Base-by-base conservation (phyloP, 306 rosid genomes). In the Hippophae gyantsensis region DNA sequence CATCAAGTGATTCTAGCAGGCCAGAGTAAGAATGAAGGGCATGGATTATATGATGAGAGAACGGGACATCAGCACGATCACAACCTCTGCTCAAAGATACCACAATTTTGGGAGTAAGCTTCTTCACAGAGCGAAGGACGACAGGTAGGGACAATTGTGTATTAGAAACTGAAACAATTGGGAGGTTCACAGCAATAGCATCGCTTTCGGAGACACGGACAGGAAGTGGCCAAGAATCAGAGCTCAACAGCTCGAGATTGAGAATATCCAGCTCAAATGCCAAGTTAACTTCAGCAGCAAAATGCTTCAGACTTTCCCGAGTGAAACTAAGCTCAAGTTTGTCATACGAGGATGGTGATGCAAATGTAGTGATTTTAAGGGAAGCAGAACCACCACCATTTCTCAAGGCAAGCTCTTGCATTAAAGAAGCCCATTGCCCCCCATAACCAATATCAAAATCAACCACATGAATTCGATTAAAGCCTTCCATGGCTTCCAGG, bases 381-480 rank as follows among this genome's bases (percentile, higher is more conserved):
- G 77, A 72, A 42, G 85, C 78, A 11, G 82, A 61, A 58, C 81
- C 38, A 32, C 38, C 76, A 1, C 76, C 78, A 66, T 74, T 87
- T 60, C 86, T 79, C 50, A 84, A 69, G 50, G 92, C 92, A 7
- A 87, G 69, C 73, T 90, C 98, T 56, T 85, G 92, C 86, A 90
- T 87, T 55, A 90, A 77, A 53, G 98, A 90, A 63, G 98, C 82
- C 97, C 90, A 87, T 65, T 90, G 98, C 9, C 85, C 98, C 23
- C 98, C 98, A 56, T 87, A 82, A 7, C 96, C 96, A 47, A 90
- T 83, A 68, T 87, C 98, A 48, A 90, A 87, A 67, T 90, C 98
- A 12, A 90, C 60, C 7, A 90, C 54, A 60, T 87, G 96, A 51
- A 90, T 64, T 3, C 76, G 70, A 61, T 82, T 77, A 48, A 60